Evolutionary conservation across 257 asterid species (phyloP).

Genomic region (Solanum peruvianum): DNA sequence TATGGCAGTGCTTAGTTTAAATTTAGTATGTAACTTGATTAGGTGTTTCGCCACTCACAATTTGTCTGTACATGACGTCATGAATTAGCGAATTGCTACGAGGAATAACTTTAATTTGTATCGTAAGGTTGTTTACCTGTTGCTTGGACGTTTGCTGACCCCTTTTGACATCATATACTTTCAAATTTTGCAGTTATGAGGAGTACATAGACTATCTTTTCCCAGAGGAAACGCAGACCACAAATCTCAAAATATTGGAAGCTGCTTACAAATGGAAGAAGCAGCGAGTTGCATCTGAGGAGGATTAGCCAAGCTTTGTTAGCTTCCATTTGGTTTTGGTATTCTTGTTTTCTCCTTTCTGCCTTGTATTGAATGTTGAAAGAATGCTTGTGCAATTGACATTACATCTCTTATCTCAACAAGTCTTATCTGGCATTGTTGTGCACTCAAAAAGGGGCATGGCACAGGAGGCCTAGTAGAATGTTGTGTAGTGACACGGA

Average conservation of each 20-base stretch:
- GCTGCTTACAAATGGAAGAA: slow-evolving; percentile 96
- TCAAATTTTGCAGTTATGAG: slow-evolving; percentile 53
- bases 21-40: not conserved
- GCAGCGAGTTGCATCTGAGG: slow-evolving; percentile 39
- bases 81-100: not conserved
- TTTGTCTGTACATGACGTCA: not conserved
- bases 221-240: slow-evolving; percentile 79
- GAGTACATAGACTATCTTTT: slow-evolving; percentile 79
- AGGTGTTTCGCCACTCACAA: not conserved
- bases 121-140: not conserved
- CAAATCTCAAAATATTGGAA: slow-evolving; percentile 69
- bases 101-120: not conserved
- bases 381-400: not conserved
- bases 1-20: not conserved
- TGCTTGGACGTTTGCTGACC: not conserved
- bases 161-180: not conserved
- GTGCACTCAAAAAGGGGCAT: not conserved
- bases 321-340: not conserved
- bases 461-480: not conserved
- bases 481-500: not conserved
- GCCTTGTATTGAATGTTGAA: not conserved
- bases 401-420: not conserved
- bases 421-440: not conserved
- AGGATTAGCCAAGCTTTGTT: slow-evolving; percentile 24
- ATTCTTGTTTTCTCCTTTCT: not conserved